Conservation (phyloP, 2,329 filamentous ascomycete genomes). For the Fusarium multiceps region DNA sequence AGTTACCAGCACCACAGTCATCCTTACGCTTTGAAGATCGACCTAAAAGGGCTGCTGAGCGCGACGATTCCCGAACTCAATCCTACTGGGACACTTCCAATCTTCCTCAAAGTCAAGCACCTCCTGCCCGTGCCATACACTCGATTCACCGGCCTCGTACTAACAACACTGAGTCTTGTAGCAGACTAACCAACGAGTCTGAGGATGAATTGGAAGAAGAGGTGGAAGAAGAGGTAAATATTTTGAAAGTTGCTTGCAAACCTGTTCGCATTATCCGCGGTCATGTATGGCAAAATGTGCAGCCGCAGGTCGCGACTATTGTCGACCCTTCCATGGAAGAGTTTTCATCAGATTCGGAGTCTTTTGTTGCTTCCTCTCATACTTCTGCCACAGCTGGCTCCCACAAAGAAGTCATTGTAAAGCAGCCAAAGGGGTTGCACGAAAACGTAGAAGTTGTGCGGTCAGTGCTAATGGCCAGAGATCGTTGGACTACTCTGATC, state of each 20-base stretch:
- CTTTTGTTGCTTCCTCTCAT: neutral
- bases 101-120: neutral
- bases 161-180: neutral
- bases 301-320: neutral
- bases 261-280: neutral
- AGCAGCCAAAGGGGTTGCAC: neutral
- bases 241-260: neutral
- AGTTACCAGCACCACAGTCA: neutral
- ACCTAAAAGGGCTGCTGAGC: neutral
- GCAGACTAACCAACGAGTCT: neutral
- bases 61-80: neutral
- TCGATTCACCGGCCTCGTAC: neutral
- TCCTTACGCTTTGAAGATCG: neutral
- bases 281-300: neutral
- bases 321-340: neutral
- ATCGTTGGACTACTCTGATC: neutral
- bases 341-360: neutral
- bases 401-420: neutral
- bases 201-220: neutral
- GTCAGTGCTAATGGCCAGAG: neutral
- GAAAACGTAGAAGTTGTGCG: neutral
- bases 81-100: neutral
- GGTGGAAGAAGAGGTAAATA: neutral
- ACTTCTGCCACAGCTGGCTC: neutral
- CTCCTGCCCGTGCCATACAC: neutral